Evolutionary conservation across 768 basidiomycete genomes (phyloP).

Genomic region (Agaricus subrufescens): DNA sequence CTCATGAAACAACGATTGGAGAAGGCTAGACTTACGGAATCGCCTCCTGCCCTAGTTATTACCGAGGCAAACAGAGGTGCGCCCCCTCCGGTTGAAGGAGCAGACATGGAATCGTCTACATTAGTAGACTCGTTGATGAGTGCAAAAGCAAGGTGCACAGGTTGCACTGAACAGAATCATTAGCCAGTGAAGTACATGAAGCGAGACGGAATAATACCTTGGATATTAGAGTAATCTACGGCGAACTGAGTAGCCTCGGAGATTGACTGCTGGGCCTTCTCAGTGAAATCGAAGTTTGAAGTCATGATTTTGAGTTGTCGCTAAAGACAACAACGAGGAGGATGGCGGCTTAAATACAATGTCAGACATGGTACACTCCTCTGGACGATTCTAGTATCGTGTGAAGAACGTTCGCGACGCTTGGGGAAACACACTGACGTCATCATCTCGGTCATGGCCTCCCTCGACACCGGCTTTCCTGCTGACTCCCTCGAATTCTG

Average conservation of each 20-base stretch:
- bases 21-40: slow-evolving; percentile 50
- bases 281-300: slow-evolving; percentile 76
- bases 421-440: slow-evolving; percentile 6
- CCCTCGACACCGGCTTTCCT: slow-evolving; percentile 68
- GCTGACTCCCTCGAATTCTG: slow-evolving; percentile 93
- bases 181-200: neutral
- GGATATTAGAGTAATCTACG: slow-evolving; percentile 78
- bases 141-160: slow-evolving; percentile 77
- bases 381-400: neutral
- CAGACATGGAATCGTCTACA: slow-evolving; percentile 25
- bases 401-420: neutral
- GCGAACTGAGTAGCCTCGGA: slow-evolving; percentile 74
- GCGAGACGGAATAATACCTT: slow-evolving; percentile 43
- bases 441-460: slow-evolving; percentile 5
- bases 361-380: neutral
- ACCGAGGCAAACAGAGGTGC: slow-evolving; percentile 73
- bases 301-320: slow-evolving; percentile 29
- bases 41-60: slow-evolving; percentile 80
- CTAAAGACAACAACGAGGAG: neutral
- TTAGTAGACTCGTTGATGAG: slow-evolving; percentile 66
- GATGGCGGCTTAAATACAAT: neutral
- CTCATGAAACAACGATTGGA: neutral
- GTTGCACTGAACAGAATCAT: slow-evolving; percentile 49
- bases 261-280: slow-evolving; percentile 71
- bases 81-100: slow-evolving; percentile 26